phyloP scores from a whole-genome alignment of 176 grass and related monocot genomes.

The Triticum dicoccoides region DNA sequence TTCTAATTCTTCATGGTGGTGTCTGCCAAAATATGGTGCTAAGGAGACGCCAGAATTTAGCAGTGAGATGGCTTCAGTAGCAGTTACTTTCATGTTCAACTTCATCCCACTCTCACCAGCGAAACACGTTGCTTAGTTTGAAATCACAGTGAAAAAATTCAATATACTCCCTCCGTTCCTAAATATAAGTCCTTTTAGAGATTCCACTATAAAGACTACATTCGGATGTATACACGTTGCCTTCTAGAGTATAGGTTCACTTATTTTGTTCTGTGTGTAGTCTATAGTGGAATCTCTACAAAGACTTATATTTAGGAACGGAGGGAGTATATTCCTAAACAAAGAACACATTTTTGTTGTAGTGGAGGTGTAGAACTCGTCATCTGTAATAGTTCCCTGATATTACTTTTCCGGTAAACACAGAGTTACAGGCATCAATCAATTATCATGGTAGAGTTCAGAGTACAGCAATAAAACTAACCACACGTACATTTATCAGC shows the following conservation, averaged over 20 bases:
- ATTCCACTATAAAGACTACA: no score
- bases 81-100: background rate
- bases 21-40: background rate
- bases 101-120: background rate
- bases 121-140: background rate
- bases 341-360: background rate
- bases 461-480: conserved; percentile 11
- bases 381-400: background rate
- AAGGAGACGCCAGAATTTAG: background rate
- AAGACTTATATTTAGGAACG: no score
- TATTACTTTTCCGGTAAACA: background rate
- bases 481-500: conserved; percentile 21
- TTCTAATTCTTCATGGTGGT: background rate
- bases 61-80: background rate
- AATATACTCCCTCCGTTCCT: no score
- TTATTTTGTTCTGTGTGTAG: no score
- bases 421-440: background rate
- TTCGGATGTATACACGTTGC: no score
- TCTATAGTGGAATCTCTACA: no score
- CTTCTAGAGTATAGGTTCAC: no score
- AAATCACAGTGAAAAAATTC: background rate
- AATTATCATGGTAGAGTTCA: background rate
- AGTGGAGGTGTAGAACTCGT: background rate
- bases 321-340: background rate
- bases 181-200: no score